phyloP scores from a whole-genome alignment of 1,139 yeast genomes.

The Taphrina betulina region DNA sequence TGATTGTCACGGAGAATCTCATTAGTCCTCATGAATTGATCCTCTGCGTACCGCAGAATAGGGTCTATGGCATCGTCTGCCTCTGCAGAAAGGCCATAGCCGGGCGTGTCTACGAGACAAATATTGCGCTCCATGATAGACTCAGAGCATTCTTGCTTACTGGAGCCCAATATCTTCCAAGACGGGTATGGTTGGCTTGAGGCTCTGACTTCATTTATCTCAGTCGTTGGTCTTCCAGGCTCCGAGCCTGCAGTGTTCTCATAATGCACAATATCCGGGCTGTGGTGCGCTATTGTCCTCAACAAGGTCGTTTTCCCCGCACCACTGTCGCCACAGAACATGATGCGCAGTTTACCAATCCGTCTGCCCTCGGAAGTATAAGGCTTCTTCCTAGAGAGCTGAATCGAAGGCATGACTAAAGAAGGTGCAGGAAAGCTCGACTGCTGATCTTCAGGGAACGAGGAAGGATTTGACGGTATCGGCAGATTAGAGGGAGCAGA shows the following conservation, averaged over 20 bases:
- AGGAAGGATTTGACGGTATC: constrained; percentile 17
- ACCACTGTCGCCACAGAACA: constrained; percentile 15
- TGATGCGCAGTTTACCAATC: constrained; percentile 20
- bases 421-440: constrained; percentile 9
- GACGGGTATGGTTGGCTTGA: constrained; percentile 28
- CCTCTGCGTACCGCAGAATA: constrained; percentile 16
- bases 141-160: background rate
- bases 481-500: constrained; percentile 14
- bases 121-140: constrained; percentile 14
- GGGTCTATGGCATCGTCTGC: constrained; percentile 18
- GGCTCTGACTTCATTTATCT: constrained; percentile 16
- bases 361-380: constrained; percentile 14
- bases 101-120: constrained; percentile 23
- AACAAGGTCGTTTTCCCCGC: constrained; percentile 26
- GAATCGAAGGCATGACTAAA: constrained; percentile 24
- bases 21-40: constrained; percentile 15
- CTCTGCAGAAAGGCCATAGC: constrained; percentile 14
- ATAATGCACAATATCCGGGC: constrained; percentile 23
- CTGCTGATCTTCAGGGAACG: constrained; percentile 1
- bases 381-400: background rate
- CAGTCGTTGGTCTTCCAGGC: constrained; percentile 21
- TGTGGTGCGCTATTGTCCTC: constrained; percentile 14
- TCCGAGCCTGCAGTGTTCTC: constrained; percentile 14
- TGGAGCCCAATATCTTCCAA: constrained; percentile 5
- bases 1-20: constrained; percentile 3